Base-by-base conservation (phyloP, 352 stramenopile genomes). In the Globisporangium viniferum region DNA sequence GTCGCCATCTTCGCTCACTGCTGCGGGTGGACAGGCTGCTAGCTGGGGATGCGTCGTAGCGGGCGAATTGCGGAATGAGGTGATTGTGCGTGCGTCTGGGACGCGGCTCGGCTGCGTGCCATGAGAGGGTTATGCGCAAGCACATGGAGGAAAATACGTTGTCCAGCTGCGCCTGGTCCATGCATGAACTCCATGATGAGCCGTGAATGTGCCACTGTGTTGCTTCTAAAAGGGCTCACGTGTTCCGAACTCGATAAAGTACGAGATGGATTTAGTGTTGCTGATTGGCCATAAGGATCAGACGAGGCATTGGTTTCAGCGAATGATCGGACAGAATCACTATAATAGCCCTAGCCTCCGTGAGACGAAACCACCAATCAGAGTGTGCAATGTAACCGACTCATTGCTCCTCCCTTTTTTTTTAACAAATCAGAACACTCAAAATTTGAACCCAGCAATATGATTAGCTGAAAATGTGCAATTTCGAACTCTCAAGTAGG, bases 11-110 rank as follows among this genome's bases (percentile, higher is more conserved):
- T 59, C 54, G 4, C 51, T 58, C 24, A 33, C 22, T 58, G 12
- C 4, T 36, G 54, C 2, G 4, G 53, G 29, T n/a, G 14, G n/a
- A n/a, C n/a, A 6, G 7, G 24, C 24, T 24, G 24, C n/a, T 59
- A 27, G 24, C 54, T 12, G 44, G 15, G 20, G 15, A 18, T 59
- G 54, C 20, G 54, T 31, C 12, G 27, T 15, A 41, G 54, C 6
- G 35, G 54, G 29, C 29, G 29, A 59, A 59, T 59, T 59, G 29
- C 15, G 27, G 54, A 59, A 59, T 59, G 54, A 31, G 29, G n/a
- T 5, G 6, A 41, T 33, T 33, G 31, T 33, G 31, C 35, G 29
- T 18, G 18, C 10, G 18, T 35, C 51, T 57, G 22, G 22, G 15
- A 15, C 7, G 54, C 15, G 15, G 2, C 20, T 24, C 27, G 27